phyloP scores from a whole-genome alignment of 306 rosid species.

The Luffa aegyptiaca region DNA sequence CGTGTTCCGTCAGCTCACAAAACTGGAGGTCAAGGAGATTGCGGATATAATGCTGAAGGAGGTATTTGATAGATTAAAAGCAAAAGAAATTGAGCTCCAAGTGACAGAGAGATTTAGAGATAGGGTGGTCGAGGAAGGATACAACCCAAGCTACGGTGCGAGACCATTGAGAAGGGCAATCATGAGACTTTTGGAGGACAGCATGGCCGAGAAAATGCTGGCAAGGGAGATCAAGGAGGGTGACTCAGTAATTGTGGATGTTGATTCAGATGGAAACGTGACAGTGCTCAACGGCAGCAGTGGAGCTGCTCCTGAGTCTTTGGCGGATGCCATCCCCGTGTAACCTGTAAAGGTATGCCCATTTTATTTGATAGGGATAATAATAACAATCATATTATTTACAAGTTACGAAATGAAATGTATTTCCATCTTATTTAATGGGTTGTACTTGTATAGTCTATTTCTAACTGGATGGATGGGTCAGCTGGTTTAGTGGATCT shows the following conservation, averaged over 20 bases:
- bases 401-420: neutral
- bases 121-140: slow-evolving; percentile 90
- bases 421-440: neutral
- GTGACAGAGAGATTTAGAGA: slow-evolving; percentile 92
- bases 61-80: slow-evolving; percentile 71
- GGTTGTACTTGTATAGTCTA: neutral
- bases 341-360: slow-evolving; percentile 13
- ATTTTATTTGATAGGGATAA: neutral
- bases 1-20: slow-evolving; percentile 89
- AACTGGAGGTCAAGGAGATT: slow-evolving; percentile 89
- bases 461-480: neutral
- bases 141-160: slow-evolving; percentile 92
- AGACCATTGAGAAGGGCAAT: slow-evolving; percentile 95
- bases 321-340: slow-evolving; percentile 49
- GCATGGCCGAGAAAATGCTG: slow-evolving; percentile 99
- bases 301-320: slow-evolving; percentile 43
- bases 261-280: slow-evolving; percentile 84
- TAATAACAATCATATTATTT: neutral
- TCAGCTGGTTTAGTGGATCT: neutral
- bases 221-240: slow-evolving; percentile 92
- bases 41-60: slow-evolving; percentile 94
- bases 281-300: slow-evolving; percentile 76
- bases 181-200: slow-evolving; percentile 94
- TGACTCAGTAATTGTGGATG: slow-evolving; percentile 79
- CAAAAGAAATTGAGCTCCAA: slow-evolving; percentile 72